Conservation (phyloP, 1,284 basidiomycete genomes). For the Cryptococcus sp. region DNA sequence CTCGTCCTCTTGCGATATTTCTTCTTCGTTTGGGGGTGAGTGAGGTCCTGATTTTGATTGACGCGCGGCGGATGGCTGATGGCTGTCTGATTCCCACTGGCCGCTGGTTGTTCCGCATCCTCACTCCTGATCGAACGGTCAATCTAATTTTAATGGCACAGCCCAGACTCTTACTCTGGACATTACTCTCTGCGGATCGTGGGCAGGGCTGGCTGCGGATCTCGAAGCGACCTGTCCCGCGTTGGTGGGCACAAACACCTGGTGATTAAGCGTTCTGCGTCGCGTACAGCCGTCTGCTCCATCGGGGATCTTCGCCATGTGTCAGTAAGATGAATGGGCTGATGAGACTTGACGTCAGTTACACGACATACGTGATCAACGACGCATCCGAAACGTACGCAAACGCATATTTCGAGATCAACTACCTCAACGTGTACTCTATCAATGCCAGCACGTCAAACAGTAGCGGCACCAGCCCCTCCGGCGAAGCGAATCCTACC, state of each 20-base stretch:
- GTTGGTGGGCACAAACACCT: slow-evolving; percentile 39
- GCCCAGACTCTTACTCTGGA: slow-evolving; percentile 55
- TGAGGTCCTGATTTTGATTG: neutral
- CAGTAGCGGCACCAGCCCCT: slow-evolving; percentile 1
- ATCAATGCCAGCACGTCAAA: slow-evolving; percentile 5
- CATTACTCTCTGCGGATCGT: slow-evolving; percentile 66
- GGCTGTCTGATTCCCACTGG: slow-evolving; percentile 10
- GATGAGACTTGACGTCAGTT: slow-evolving; percentile 48
- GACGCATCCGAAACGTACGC: slow-evolving; percentile 61
- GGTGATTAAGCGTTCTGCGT: slow-evolving; percentile 43
- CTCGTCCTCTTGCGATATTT: slow-evolving; percentile 62
- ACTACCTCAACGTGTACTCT: slow-evolving; percentile 58
- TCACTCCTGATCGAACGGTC: neutral
- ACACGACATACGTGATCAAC: slow-evolving; percentile 73
- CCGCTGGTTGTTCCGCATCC: neutral
- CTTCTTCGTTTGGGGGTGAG: slow-evolving; percentile 60
- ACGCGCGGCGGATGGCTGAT: neutral
- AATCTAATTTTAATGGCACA: no score
- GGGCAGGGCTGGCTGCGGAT: slow-evolving; percentile 57
- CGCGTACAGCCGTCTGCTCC: neutral
- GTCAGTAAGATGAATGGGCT: no score
- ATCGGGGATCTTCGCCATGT: no score
- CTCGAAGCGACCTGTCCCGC: slow-evolving; percentile 65
- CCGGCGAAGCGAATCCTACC: slow-evolving; percentile 6
- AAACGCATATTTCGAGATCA: slow-evolving; percentile 74